Percentiles rank a stretch among this genome's conserved stretches.
phyloP scores from a whole-genome alignment of 2,329 filamentous ascomycete species.

The Aureobasidium leucospermi region DNA sequence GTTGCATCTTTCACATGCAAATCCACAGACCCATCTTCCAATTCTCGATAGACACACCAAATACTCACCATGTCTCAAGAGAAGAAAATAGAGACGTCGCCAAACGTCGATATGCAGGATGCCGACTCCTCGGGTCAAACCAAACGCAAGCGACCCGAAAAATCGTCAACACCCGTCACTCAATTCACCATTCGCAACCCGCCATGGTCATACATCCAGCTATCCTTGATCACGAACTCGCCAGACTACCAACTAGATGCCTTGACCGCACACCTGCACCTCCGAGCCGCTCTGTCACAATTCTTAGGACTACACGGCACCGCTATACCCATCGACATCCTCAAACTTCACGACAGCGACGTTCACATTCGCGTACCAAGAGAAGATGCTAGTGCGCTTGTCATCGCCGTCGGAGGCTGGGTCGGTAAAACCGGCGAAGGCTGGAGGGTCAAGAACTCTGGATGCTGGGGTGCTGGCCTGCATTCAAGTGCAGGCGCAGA shows the following conservation, averaged over 20 bases:
- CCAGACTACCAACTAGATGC: slow-evolving; percentile 43
- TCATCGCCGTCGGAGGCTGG: slow-evolving; percentile 61
- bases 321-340: slow-evolving; percentile 62
- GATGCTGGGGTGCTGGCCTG: slow-evolving; percentile 57
- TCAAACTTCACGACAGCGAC: slow-evolving; percentile 50
- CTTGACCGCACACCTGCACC: slow-evolving; percentile 56
- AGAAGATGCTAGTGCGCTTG: slow-evolving; percentile 52
- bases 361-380: slow-evolving; percentile 60
- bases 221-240: slow-evolving; percentile 26
- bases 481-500: slow-evolving; percentile 42
- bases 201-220: slow-evolving; percentile 36
- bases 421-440: slow-evolving; percentile 39
- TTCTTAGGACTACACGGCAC: slow-evolving; percentile 64
- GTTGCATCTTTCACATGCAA: slow-evolving; percentile 5
- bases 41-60: neutral
- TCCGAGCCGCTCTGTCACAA: slow-evolving; percentile 55
- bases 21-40: neutral
- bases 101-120: neutral
- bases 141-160: slow-evolving; percentile 15
- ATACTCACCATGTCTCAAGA: neutral
- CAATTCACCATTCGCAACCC: slow-evolving; percentile 33
- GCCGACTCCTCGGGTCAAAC: neutral
- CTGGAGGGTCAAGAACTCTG: slow-evolving; percentile 48
- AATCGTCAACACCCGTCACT: slow-evolving; percentile 19
- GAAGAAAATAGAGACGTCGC: neutral